Percentiles rank a stretch among this genome's conserved stretches.
Evolutionary conservation across 306 rosid species (phyloP).

Genomic region (Purshia tridentata): DNA sequence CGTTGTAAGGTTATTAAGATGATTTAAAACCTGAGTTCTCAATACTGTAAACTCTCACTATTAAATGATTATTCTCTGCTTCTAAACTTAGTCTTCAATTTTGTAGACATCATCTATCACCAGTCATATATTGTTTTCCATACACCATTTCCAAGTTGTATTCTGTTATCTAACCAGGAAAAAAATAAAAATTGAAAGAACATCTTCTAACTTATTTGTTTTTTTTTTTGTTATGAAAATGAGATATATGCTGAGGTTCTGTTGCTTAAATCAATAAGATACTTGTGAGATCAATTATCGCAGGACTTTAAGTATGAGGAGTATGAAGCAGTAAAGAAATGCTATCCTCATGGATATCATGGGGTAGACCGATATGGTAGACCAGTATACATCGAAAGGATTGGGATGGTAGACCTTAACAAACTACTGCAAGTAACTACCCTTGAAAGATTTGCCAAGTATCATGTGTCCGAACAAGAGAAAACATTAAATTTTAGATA

Average conservation of each 20-base stretch:
- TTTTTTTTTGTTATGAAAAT: no score
- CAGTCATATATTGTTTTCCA: no score
- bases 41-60: no score
- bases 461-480: conserved; percentile 91
- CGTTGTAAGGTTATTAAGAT: no score
- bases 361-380: conserved; percentile 81
- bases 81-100: no score
- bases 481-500: conserved; percentile 59
- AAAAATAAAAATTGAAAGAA: no score
- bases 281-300: not conserved
- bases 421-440: conserved; percentile 61
- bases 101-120: no score
- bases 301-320: conserved; percentile 85
- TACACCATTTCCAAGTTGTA: no score
- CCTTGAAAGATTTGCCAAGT: conserved; percentile 59
- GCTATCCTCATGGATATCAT: conserved; percentile 88
- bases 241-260: not conserved
- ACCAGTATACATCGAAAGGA: conserved; percentile 79
- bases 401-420: conserved; percentile 72
- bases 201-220: no score
- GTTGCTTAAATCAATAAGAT: not conserved
- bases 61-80: no score
- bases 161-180: no score
- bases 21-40: no score
- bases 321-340: conserved; percentile 61